phyloP scores from a whole-genome alignment of 2,329 filamentous ascomycete species.

The Sporothrix sp. region DNA sequence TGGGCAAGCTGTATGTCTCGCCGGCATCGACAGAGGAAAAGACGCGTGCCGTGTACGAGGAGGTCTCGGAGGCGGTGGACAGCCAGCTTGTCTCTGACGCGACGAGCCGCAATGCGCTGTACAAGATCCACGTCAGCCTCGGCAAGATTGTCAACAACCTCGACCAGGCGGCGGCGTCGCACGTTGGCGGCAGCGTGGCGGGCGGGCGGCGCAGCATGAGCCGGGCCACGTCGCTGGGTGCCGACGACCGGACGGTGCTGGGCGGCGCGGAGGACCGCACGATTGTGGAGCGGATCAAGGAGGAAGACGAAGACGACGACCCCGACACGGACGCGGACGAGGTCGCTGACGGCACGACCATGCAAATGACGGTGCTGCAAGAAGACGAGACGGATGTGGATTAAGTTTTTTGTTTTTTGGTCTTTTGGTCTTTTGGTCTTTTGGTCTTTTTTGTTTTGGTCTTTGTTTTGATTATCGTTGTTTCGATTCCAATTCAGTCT shows the following conservation, averaged over 20 bases:
- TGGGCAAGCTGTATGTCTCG: constrained; percentile 74
- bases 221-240: constrained; percentile 33
- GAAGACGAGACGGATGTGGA: constrained; percentile 12
- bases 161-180: constrained; percentile 28
- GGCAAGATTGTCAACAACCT: constrained; percentile 58
- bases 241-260: constrained; percentile 22
- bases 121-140: constrained; percentile 57
- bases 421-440: not conserved
- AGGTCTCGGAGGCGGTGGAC: constrained; percentile 54
- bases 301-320: constrained; percentile 34
- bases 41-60: constrained; percentile 47
- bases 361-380: constrained; percentile 8
- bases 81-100: constrained; percentile 50
- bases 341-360: constrained; percentile 28
- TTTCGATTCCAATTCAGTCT: constrained; percentile 1
- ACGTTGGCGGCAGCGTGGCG: constrained; percentile 10
- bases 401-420: not conserved
- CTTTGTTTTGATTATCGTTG: not conserved
- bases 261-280: constrained; percentile 29
- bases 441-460: constrained; percentile 1
- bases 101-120: constrained; percentile 52
- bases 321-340: constrained; percentile 16
- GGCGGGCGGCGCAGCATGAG: constrained; percentile 31
- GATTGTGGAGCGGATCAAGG: constrained; percentile 37
- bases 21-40: constrained; percentile 52